Percentiles rank a stretch among this genome's conserved stretches.
Evolutionary conservation across 768 basidiomycete genomes (phyloP).

Genomic region (Leccinum truebloodii): DNA sequence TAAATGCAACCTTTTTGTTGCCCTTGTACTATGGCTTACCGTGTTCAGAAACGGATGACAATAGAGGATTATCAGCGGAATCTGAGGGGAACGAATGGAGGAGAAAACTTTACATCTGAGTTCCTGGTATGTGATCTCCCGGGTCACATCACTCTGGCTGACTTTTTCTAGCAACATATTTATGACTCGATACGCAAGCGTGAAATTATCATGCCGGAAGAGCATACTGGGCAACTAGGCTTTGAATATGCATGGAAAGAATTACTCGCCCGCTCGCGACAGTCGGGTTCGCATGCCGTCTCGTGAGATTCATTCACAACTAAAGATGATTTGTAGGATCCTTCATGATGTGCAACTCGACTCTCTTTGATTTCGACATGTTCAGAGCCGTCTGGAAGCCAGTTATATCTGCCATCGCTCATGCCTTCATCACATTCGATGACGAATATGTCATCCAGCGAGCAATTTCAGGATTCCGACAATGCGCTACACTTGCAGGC

Average conservation of each 20-base stretch:
- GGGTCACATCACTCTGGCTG: constrained; percentile 1
- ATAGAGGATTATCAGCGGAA: constrained; percentile 94
- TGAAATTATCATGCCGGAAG: constrained; percentile 97
- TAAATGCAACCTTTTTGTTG: constrained; percentile 38
- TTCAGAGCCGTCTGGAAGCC: constrained; percentile 94
- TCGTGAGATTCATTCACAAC: constrained; percentile 3
- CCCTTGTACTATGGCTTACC: constrained; percentile 5
- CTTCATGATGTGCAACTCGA: constrained; percentile 72
- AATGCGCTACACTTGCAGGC: constrained; percentile 91
- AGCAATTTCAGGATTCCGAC: constrained; percentile 93
- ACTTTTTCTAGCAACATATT: constrained; percentile 65
- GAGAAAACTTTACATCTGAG: constrained; percentile 77
- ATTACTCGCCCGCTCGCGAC: constrained; percentile 75
- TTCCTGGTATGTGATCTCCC: constrained; percentile 62
- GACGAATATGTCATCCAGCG: constrained; percentile 97
- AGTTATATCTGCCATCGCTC: constrained; percentile 90
- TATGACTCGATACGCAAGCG: constrained; percentile 93
- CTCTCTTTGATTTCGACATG: constrained; percentile 87
- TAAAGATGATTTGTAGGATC: constrained; percentile 50
- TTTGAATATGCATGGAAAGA: constrained; percentile 99
- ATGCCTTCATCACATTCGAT: constrained; percentile 93
- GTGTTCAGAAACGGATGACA: constrained; percentile 86
- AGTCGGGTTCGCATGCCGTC: constrained; percentile 57
- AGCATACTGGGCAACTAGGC: constrained; percentile 93
- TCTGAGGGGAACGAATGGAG: constrained; percentile 89